phyloP scores from a whole-genome alignment of 805 yeast genomes.

The Jamesozyma spencerorum region DNA sequence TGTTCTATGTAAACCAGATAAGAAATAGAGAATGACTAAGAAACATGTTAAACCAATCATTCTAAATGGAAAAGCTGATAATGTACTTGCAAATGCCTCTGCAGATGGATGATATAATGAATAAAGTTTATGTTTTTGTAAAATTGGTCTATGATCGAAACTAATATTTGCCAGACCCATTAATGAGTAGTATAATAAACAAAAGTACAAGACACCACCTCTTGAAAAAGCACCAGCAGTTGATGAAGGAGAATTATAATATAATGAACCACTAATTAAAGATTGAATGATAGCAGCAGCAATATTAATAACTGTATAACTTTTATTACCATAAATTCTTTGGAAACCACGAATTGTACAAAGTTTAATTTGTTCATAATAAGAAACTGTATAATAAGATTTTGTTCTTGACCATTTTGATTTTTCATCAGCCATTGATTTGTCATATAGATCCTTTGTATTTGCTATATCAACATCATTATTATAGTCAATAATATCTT shows the following conservation, averaged over 20 bases:
- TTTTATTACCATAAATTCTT: conserved; percentile 49
- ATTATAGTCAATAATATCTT: conserved; percentile 36
- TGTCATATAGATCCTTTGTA: conserved; percentile 29
- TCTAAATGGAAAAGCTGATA: conserved; percentile 60
- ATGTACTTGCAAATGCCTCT: conserved; percentile 55
- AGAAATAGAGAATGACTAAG: conserved; percentile 45
- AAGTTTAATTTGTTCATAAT: conserved; percentile 40
- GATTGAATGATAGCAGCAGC: conserved; percentile 39
- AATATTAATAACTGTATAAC: conserved; percentile 32
- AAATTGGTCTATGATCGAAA: conserved; percentile 48
- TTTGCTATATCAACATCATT: conserved; percentile 23
- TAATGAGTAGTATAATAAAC: conserved; percentile 44
- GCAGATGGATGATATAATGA: conserved; percentile 71
- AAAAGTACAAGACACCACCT: conserved; percentile 55
- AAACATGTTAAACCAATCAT: conserved; percentile 38
- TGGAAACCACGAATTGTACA: conserved; percentile 46
- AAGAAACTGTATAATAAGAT: conserved; percentile 24
- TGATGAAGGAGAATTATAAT: conserved; percentile 40
- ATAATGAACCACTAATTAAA: conserved; percentile 55
- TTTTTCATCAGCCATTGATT: conserved; percentile 26
- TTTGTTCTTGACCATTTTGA: conserved; percentile 15
- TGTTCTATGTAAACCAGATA: conserved; percentile 42
- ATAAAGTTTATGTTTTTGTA: conserved; percentile 63
- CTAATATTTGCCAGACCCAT: conserved; percentile 42
- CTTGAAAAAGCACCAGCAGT: conserved; percentile 56